Evolutionary conservation across 805 yeast species (phyloP).

Genomic region (Lachancea thermotolerans): DNA sequence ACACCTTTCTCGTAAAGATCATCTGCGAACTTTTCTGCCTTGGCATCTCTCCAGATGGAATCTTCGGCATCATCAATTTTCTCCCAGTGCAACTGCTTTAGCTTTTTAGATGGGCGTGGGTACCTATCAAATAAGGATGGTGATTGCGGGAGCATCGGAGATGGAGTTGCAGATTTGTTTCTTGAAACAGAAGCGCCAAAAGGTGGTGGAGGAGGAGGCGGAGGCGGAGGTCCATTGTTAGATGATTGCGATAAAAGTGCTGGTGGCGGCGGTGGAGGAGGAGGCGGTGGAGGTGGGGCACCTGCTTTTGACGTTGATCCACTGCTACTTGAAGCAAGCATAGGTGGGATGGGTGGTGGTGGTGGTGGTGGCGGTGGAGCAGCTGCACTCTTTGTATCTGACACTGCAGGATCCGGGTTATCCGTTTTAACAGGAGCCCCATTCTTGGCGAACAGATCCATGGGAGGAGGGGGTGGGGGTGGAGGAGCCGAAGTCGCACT

Average conservation of each 20-base stretch:
- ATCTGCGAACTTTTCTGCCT: conserved; percentile 50
- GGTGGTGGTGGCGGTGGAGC: conserved; percentile 23
- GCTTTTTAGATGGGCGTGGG: conserved; percentile 66
- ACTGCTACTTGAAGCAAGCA: background rate
- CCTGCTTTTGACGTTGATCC: conserved; percentile 16
- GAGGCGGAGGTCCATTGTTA: conserved; percentile 24
- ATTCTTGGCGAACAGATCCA: background rate
- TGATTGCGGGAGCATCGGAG: conserved; percentile 32
- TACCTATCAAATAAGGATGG: conserved; percentile 39
- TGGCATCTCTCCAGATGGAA: conserved; percentile 77
- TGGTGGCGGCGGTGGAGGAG: conserved; percentile 25
- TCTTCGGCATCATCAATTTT: conserved; percentile 75
- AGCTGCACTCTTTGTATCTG: background rate
- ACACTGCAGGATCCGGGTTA: conserved; percentile 5
- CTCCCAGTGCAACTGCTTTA: conserved; percentile 97
- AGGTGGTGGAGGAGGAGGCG: conserved; percentile 34
- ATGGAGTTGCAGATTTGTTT: conserved; percentile 18
- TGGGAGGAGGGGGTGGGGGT: conserved; percentile 11
- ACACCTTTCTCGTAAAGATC: conserved; percentile 71
- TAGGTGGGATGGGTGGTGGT: conserved; percentile 18
- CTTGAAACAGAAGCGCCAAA: conserved; percentile 2
- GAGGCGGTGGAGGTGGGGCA: conserved; percentile 22
- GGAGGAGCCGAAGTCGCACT: conserved; percentile 6
- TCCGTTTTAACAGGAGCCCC: background rate
- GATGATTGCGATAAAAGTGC: conserved; percentile 31